phyloP scores from a whole-genome alignment of 495 filamentous ascomycete species.

The Daldinia grandis region DNA sequence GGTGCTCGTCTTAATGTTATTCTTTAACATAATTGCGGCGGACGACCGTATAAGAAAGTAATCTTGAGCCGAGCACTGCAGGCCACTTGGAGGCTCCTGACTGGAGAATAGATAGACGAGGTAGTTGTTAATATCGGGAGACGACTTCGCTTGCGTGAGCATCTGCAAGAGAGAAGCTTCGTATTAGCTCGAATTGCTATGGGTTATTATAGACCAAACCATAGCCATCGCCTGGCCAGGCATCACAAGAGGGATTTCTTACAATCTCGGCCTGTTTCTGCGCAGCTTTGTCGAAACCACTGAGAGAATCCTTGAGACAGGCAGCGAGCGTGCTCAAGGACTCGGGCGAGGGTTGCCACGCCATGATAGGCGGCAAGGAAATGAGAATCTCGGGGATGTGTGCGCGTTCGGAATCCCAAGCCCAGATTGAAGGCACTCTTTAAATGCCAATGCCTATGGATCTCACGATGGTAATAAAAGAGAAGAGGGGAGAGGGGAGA shows the following conservation, averaged over 20 bases:
- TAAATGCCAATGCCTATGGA: conserved; percentile 4
- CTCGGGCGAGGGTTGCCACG: conserved; percentile 91
- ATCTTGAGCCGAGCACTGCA: conserved; percentile 64
- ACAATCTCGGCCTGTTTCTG: conserved; percentile 86
- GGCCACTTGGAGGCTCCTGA: conserved; percentile 62
- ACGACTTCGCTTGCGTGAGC: conserved; percentile 88
- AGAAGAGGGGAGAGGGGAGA: background rate
- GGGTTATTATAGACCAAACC: conserved; percentile 1
- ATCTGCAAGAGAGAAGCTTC: conserved; percentile 65
- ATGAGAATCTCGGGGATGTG: conserved; percentile 3
- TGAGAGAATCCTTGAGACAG: conserved; percentile 91
- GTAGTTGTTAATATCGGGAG: conserved; percentile 96
- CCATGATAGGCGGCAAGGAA: conserved; percentile 64
- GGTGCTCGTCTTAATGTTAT: conserved; percentile 78
- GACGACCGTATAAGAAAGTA: conserved; percentile 83
- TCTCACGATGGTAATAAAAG: conserved; percentile 2
- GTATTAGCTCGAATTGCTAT: conserved; percentile 40
- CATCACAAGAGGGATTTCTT: conserved; percentile 32
- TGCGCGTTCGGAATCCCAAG: conserved; percentile 12
- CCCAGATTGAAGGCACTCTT: background rate
- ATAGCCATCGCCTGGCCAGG: background rate
- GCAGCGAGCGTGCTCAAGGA: conserved; percentile 86
- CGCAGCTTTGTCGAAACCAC: conserved; percentile 74
- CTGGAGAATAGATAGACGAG: conserved; percentile 89
- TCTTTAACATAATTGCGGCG: conserved; percentile 94